phyloP scores from a whole-genome alignment of 345 rosid species.

The Raphanus sativus region DNA sequence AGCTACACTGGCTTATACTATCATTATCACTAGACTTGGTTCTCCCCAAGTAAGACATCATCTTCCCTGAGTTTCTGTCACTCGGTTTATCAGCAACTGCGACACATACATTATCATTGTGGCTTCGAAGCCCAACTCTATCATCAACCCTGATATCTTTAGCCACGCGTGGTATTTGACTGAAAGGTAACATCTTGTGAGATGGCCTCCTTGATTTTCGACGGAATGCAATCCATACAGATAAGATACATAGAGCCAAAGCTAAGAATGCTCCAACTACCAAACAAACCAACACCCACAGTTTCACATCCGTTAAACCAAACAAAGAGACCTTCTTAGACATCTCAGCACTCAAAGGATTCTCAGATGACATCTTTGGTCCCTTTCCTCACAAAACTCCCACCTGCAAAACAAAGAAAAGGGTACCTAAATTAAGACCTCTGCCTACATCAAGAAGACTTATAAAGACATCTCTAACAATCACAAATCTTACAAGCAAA shows the following conservation, averaged over 20 bases:
- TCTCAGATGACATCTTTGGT: constrained; percentile 64
- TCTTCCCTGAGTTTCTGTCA: constrained; percentile 60
- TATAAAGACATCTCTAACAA: constrained; percentile 28
- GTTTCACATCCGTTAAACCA: constrained; percentile 79
- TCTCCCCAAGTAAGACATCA: constrained; percentile 53
- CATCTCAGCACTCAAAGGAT: constrained; percentile 61
- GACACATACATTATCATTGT: constrained; percentile 41
- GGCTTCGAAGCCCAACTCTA: constrained; percentile 58
- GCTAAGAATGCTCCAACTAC: constrained; percentile 67
- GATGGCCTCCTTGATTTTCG: constrained; percentile 58
- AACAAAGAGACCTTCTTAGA: constrained; percentile 71
- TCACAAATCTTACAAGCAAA: constrained; percentile 24
- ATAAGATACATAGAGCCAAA: constrained; percentile 65
- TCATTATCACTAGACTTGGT: constrained; percentile 87
- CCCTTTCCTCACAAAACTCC: constrained; percentile 24
- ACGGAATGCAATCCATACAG: constrained; percentile 67
- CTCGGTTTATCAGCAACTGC: constrained; percentile 52
- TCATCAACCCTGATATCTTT: constrained; percentile 94
- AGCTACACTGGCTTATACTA: constrained; percentile 80
- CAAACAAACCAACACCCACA: constrained; percentile 85
- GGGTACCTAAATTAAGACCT: not conserved
- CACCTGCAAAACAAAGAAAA: constrained; percentile 18
- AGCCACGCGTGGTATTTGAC: constrained; percentile 63
- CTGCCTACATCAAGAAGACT: constrained; percentile 39
- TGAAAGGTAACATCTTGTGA: constrained; percentile 53